Base-by-base conservation (phyloP, 805 yeast species). In the Pichia exigua region DNA sequence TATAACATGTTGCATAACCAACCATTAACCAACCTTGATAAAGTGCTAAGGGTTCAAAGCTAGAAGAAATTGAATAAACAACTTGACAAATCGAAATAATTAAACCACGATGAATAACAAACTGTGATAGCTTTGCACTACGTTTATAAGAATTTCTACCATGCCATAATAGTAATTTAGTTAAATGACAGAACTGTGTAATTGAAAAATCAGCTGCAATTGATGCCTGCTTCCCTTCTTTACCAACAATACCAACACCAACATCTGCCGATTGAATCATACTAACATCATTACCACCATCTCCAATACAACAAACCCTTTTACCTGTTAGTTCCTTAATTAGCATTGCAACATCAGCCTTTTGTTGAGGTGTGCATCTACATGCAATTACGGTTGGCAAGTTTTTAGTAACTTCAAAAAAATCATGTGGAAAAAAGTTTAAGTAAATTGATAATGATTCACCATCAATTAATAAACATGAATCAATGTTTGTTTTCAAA, bases 221-320 rank as follows among this genome's bases (percentile, higher is more conserved):
- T 0, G 97, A 89, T 0, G 99, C 99, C 67, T 94, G 99, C 56
- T 85, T 85, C 38, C 99, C 99, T 66, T 94, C 99, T 67, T 94
- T 94, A 39, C 99, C 99, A 21, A 94, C 99, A 58, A 94, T 94
- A 51, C 99, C 99, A 28, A 94, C 96, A 54, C 99, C 99, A 11
- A 94, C 97, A 71, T 95, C 97, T 0, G 99, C 99, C 58, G 95
- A 85, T 69, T 94, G 99, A 58, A 94, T 94, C 99, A 94, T 94
- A 60, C 95, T 87, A 35, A 94, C 99, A 69, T 94, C 99, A 63
- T 94, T 94, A 61, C 99, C 99, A 61, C 99, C 99, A 68, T 94
- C 99, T 51, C 99, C 99, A 59, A 94, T 95, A 63, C 98, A 94
- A 58, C 98, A 92, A 2, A 92, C 97, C 48, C 99, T 73, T 63